Conservation (phyloP, 257 asterid species). For the Leptodermis oblonga region DNA sequence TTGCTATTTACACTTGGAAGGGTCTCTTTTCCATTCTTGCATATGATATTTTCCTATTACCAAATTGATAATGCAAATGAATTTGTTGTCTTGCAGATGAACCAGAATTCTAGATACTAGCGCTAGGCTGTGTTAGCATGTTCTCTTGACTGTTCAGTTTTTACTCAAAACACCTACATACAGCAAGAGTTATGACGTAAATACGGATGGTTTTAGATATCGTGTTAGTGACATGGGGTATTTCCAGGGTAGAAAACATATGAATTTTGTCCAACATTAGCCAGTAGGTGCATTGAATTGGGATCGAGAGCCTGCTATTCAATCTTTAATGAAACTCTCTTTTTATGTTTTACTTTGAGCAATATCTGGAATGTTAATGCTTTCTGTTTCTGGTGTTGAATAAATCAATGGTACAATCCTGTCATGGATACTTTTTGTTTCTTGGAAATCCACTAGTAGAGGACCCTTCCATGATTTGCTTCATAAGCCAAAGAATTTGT, state of each 20-base stretch:
- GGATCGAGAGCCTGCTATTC: not conserved
- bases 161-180: not conserved
- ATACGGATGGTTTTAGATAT: not conserved
- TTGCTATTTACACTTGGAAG: not conserved
- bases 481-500: no score
- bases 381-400: no score
- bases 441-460: no score
- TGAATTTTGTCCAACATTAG: no score
- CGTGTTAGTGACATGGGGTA: not conserved
- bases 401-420: no score
- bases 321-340: no score
- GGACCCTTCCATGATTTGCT: no score
- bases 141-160: not conserved
- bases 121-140: not conserved
- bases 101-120: slow-evolving; percentile 5
- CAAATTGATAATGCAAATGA: not conserved
- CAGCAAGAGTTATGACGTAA: not conserved
- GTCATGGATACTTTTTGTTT: no score
- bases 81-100: slow-evolving; percentile 19
- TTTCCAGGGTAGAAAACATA: not conserved
- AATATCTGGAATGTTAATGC: no score
- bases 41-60: not conserved
- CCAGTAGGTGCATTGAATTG: not conserved
- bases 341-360: no score
- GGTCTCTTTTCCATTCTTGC: not conserved